Percentiles rank a stretch among this genome's conserved stretches.
These are phyloP conservation scores for Passiflora organensis DNA, from an alignment of 345 rosid genomes.

Conservation along the genomic window DNA sequence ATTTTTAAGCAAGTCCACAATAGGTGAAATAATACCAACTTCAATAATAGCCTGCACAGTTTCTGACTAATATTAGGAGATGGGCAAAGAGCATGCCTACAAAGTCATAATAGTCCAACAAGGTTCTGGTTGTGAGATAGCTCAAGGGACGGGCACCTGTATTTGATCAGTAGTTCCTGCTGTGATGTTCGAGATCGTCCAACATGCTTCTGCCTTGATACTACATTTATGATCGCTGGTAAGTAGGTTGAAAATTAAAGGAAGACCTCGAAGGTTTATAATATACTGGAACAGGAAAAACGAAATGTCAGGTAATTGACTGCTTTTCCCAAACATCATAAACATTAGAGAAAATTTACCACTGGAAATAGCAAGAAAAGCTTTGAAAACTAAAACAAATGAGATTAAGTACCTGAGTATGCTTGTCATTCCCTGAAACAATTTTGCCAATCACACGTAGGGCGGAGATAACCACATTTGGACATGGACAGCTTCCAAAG, in stretches of 20 bases:
- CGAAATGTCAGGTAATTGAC: no score
- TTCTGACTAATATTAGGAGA: not conserved
- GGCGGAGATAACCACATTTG: conserved; percentile 29
- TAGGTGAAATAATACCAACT: conserved; percentile 17
- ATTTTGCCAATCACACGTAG: conserved; percentile 28
- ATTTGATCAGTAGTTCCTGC: conserved; percentile 28
- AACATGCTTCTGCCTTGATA: conserved; percentile 32
- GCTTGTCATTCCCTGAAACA: conserved; percentile 25
- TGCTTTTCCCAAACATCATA: not conserved
- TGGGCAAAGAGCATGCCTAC: no score
- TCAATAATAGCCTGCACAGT: conserved; percentile 22
- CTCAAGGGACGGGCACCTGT: conserved; percentile 7
- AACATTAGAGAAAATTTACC: not conserved
- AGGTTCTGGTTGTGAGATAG: no score
- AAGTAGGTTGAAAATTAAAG: conserved; percentile 20
- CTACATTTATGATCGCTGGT: conserved; percentile 23
- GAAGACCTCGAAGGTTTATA: conserved; percentile 16
- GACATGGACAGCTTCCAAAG: conserved; percentile 21
- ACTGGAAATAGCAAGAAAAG: no score
- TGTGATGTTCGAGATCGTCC: conserved; percentile 32
- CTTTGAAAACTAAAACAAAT: no score
- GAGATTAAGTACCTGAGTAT: conserved; percentile 27
- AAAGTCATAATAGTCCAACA: no score
- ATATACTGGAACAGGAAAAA: conserved; percentile 7
- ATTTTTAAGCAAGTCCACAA: conserved; percentile 20